Evolutionary conservation across 2,329 filamentous ascomycete species (phyloP).

Genomic region (Knufia fluminis): DNA sequence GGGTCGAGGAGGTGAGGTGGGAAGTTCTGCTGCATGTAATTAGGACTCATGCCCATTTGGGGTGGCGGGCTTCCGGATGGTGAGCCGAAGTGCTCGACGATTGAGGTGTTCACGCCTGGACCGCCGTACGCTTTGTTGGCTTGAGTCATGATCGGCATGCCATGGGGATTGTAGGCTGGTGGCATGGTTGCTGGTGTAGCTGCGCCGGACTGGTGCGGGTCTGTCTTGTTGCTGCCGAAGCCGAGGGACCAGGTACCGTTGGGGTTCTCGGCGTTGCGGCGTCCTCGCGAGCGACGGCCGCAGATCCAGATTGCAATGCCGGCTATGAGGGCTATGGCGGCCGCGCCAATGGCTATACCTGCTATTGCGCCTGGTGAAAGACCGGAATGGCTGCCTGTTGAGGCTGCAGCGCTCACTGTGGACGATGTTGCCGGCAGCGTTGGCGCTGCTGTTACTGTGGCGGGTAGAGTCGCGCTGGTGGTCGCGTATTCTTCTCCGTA

Average conservation of each 20-base stretch:
- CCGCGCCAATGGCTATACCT: constrained; percentile 10
- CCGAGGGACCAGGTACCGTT: not conserved
- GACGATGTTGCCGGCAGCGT: not conserved
- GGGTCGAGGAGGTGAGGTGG: not conserved
- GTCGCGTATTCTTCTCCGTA: not conserved
- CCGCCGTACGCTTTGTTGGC: not conserved
- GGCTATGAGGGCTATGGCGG: constrained; percentile 4
- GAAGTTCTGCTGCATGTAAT: not conserved
- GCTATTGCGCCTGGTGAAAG: constrained; percentile 8
- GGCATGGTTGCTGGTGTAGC: not conserved
- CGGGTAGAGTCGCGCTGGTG: not conserved
- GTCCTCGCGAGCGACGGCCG: not conserved
- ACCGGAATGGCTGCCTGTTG: not conserved
- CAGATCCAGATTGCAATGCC: constrained; percentile 3
- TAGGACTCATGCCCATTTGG: not conserved
- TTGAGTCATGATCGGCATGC: not conserved
- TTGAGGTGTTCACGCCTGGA: not conserved
- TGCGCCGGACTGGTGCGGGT: not conserved
- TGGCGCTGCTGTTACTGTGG: not conserved
- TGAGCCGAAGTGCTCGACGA: not conserved
- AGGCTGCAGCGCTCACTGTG: not conserved
- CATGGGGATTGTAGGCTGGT: not conserved
- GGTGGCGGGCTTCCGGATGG: not conserved
- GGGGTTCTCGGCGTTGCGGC: not conserved
- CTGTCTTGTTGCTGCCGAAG: not conserved